These are phyloP conservation scores for Podaxis sp. DNA, from an alignment of 768 basidiomycete genomes.

Conservation along the genomic window DNA sequence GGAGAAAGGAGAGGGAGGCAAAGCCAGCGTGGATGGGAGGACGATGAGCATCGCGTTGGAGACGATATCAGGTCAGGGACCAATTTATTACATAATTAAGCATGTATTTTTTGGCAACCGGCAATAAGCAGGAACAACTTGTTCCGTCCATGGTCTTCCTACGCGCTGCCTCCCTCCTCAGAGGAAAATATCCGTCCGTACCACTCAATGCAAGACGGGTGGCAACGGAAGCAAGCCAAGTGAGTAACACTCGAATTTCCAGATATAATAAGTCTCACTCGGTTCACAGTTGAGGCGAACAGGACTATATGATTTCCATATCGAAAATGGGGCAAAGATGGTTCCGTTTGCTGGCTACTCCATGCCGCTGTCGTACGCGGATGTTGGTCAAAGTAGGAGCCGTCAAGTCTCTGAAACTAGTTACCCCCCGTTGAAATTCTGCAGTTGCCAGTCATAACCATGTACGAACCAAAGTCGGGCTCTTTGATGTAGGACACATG, in stretches of 20 bases:
- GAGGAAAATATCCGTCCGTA: not conserved
- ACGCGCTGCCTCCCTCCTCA: slow-evolving; percentile 8
- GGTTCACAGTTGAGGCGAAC: slow-evolving; percentile 53
- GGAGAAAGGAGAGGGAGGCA: not conserved
- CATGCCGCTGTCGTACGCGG: slow-evolving; percentile 90
- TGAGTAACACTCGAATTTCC: slow-evolving; percentile 4
- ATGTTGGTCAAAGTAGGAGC: slow-evolving; percentile 69
- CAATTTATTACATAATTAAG: slow-evolving; percentile 12
- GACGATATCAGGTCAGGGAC: slow-evolving; percentile 5
- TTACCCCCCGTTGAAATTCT: not conserved
- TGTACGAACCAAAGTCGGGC: slow-evolving; percentile 75
- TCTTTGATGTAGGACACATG: slow-evolving; percentile 99
- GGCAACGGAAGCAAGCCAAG: slow-evolving; percentile 23
- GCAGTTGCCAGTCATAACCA: slow-evolving; percentile 89
- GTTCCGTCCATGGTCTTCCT: slow-evolving; percentile 13
- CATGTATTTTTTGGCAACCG: slow-evolving; percentile 8
- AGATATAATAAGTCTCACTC: not conserved
- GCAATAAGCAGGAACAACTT: slow-evolving; percentile 3
- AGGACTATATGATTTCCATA: slow-evolving; percentile 86
- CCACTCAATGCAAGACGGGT: slow-evolving; percentile 19
- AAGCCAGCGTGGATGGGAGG: slow-evolving; percentile 6
- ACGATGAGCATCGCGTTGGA: slow-evolving; percentile 9
- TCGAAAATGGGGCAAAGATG: slow-evolving; percentile 85
- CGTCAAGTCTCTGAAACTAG: not conserved
- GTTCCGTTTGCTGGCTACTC: slow-evolving; percentile 94